Evolutionary conservation across 108 stramenopile genomes (phyloP), one percentile per base, ranked within the genome.

Genomic region (Cyclotella distinguenda): DNA sequence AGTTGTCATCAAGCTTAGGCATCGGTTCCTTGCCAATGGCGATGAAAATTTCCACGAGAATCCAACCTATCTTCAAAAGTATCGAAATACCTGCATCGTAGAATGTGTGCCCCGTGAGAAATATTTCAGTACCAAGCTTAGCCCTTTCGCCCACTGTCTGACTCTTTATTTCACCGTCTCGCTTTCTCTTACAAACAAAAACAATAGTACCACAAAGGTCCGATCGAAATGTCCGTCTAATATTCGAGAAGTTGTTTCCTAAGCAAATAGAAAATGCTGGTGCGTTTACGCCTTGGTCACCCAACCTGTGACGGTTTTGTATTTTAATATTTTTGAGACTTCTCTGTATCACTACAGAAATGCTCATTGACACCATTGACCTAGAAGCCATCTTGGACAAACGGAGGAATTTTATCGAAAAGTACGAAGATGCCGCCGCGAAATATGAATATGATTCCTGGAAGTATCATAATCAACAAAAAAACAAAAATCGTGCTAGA

Each of bases 221-320:
- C 0, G 86, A 87, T 72, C 40, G 47, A 1, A 76, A 71, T 27
- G 44, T 87, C 45, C 80, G 57, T 34, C 57, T 82, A 38, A 69
- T 74, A 16, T 87, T 84, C 34, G 76, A 84, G 42, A 51, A 64
- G n/a, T 31, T 87, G 3, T 87, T 87, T 72, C 86, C 86, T 15
- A 69, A 72, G 7, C 74, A 82, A 50, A 80, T 84, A 21, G 55
- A 81, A 54, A 54, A 62, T 38, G 83, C n/a, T n/a, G n/a, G n/a
- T n/a, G n/a, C n/a, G n/a, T n/a, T n/a, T n/a, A n/a, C n/a, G n/a
- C n/a, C n/a, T n/a, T n/a, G n/a, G n/a, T n/a, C n/a, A n/a, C n/a
- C n/a, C n/a, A n/a, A n/a, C n/a, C n/a, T n/a, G n/a, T n/a, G n/a
- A n/a, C n/a, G n/a, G n/a, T n/a, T n/a, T n/a, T n/a, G n/a, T n/a